Base-by-base conservation (phyloP, 164 flowering plant species). In the Echeveria elegans region DNA sequence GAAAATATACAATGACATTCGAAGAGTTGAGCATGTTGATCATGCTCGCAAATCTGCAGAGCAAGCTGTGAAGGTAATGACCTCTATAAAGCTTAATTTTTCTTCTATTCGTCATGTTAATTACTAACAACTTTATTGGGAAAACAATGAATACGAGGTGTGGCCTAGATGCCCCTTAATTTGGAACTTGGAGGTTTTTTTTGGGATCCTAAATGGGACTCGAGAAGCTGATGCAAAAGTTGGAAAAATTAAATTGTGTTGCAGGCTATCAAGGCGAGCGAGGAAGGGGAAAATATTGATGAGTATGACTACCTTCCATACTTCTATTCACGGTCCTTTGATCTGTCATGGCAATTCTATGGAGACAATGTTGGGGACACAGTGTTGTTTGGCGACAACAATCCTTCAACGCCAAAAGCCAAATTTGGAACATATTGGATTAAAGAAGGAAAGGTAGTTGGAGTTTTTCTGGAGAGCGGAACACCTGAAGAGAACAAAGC, bases 401-500 rank as follows among this genome's bases (percentile, higher is more conserved):
- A 81, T 69, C 92, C 96, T n/a, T 36, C 80, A 34, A 77, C 92
- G 16, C 66, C 85, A 5, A 80, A 77, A 30, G 81, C 82, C 69
- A 91, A 95, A 78, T 95, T 95, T 56, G 99, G 99, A 31, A 30
- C 94, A 5, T 95, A 95, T 74, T 95, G 99, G 99, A 77, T 95
- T 74, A 87, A 92, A 63, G 93, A 92, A 24, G 93, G 95, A 29
- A 92, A 90, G 74, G 73, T 92, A 3, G 80, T 88, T 3, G 98
- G 99, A 43, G 95, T 79, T 15, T 95, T 95, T 77, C 77, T 95
- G 24, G 99, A 95, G 74, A 76, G 88, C 65, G 99, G 99, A 15
- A 76, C 82, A n/a, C 86, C 97, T 1, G 99, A 95, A 23, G 99
- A 95, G 53, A 88, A 95, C 81, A 85, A 86, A 78, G 97, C 97